A percentile compares a stretch with the other conserved stretches of the same genome.
phyloP scores from a whole-genome alignment of 2,329 filamentous ascomycete species.

The Aureobasidium sp. region DNA sequence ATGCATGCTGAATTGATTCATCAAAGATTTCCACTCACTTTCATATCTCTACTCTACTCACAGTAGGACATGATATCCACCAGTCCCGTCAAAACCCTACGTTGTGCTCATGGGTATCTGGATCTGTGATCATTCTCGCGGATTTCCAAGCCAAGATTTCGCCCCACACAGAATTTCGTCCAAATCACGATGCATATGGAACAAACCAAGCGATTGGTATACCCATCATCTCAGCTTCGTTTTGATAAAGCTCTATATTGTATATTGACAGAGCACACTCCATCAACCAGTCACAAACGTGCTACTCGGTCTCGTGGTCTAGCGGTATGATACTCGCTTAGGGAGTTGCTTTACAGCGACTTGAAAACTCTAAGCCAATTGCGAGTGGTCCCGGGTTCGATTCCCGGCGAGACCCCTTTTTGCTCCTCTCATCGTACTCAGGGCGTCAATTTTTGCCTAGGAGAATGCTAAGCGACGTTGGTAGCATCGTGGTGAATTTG shows the following conservation, averaged over 20 bases:
- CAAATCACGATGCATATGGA: background rate
- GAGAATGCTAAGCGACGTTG: too few relatives aligned
- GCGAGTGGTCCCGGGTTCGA: constrained; percentile 17
- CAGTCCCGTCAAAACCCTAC: too few relatives aligned
- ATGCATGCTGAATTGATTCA: too few relatives aligned
- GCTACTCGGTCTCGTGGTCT: constrained; percentile 14
- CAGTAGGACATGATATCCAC: too few relatives aligned
- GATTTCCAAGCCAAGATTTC: background rate
- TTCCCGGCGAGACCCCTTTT: constrained; percentile 11
- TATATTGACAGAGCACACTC: background rate
- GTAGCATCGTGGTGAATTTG: too few relatives aligned
- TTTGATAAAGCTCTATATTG: too few relatives aligned
- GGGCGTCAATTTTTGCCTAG: background rate
- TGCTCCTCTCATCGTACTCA: too few relatives aligned
- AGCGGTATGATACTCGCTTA: constrained; percentile 18
- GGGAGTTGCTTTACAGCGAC: background rate
- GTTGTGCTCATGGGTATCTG: background rate
- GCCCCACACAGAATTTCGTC: background rate
- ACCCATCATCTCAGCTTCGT: background rate
- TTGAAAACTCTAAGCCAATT: constrained; percentile 10
- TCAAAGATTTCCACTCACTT: too few relatives aligned
- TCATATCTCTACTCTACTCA: too few relatives aligned
- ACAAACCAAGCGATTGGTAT: background rate
- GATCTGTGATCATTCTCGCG: background rate
- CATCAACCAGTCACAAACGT: background rate